Evolutionary conservation across 768 basidiomycete genomes (phyloP).

Genomic region (Lactarius vividus): DNA sequence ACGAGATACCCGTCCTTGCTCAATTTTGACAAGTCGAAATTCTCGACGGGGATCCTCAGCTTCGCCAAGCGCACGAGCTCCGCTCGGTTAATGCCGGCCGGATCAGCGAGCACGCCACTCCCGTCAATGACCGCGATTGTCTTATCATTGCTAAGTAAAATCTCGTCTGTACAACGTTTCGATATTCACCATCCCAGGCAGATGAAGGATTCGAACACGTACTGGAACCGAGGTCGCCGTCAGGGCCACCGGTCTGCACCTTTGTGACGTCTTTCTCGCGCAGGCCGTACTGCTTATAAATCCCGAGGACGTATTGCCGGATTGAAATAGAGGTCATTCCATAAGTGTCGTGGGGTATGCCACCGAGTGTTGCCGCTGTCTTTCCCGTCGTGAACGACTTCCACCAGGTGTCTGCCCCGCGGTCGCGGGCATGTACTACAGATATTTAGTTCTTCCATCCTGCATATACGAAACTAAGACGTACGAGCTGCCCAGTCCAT

Average conservation of each 20-base stretch:
- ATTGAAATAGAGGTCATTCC: slow-evolving; percentile 96
- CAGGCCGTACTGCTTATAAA: slow-evolving; percentile 92
- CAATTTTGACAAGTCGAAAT: slow-evolving; percentile 84
- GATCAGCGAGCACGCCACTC: slow-evolving; percentile 92
- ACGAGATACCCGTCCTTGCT: slow-evolving; percentile 93
- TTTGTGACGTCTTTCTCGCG: slow-evolving; percentile 96
- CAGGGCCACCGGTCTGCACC: slow-evolving; percentile 95
- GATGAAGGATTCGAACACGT: slow-evolving; percentile 34
- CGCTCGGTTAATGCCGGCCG: slow-evolving; percentile 78
- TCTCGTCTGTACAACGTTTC: slow-evolving; percentile 66
- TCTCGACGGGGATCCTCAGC: slow-evolving; percentile 68
- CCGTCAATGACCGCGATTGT: slow-evolving; percentile 94
- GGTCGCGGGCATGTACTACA: slow-evolving; percentile 78
- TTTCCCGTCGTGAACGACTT: slow-evolving; percentile 98
- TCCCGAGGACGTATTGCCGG: slow-evolving; percentile 89
- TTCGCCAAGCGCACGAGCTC: slow-evolving; percentile 92
- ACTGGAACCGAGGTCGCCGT: slow-evolving; percentile 98
- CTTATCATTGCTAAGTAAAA: slow-evolving; percentile 91
- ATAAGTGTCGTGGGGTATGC: slow-evolving; percentile 84
- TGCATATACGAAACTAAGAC: slow-evolving; percentile 31
- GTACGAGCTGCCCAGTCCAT: slow-evolving; percentile 98
- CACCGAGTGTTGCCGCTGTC: slow-evolving; percentile 86
- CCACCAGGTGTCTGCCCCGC: slow-evolving; percentile 95
- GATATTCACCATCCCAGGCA: background rate
- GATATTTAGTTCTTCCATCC: slow-evolving; percentile 5